Conservation (phyloP, 768 basidiomycete species). For the Gautieria morchelliformis region DNA sequence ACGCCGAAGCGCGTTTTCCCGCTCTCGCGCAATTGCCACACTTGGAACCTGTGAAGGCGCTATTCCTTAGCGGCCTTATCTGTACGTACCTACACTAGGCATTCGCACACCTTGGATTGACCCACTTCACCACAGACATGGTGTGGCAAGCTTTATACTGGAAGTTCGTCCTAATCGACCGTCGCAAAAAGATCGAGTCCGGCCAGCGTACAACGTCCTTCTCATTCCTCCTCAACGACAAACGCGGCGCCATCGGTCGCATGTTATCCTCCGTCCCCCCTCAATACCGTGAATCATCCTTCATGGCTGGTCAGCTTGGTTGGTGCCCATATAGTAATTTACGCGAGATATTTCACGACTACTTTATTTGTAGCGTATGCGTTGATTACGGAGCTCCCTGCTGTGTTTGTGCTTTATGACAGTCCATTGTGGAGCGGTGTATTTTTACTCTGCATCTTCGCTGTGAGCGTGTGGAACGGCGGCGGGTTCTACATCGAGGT, state of each 20-base stretch:
- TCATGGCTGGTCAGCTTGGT: slow-evolving; percentile 84
- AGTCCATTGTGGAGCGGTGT: slow-evolving; percentile 66
- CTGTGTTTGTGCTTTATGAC: slow-evolving; percentile 75
- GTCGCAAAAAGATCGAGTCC: slow-evolving; percentile 82
- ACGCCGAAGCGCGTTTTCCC: slow-evolving; percentile 75
- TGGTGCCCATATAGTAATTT: slow-evolving; percentile 16
- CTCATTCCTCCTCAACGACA: slow-evolving; percentile 80
- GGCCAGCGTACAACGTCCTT: slow-evolving; percentile 89
- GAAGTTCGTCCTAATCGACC: slow-evolving; percentile 90
- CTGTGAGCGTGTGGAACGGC: slow-evolving; percentile 91
- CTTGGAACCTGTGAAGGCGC: slow-evolving; percentile 58
- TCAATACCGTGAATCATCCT: slow-evolving; percentile 54
- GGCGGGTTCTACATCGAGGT: slow-evolving; percentile 95
- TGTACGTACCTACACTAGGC: slow-evolving; percentile 45
- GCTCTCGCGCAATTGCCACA: slow-evolving; percentile 64
- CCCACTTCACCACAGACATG: slow-evolving; percentile 45
- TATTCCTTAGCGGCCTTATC: slow-evolving; percentile 72
- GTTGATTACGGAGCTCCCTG: slow-evolving; percentile 77
- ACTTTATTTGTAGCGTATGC: slow-evolving; percentile 52
- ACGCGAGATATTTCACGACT: neutral
- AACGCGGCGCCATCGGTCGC: slow-evolving; percentile 74
- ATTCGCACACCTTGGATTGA: slow-evolving; percentile 10
- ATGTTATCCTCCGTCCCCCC: slow-evolving; percentile 50
- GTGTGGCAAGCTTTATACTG: slow-evolving; percentile 92
- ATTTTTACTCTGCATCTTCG: slow-evolving; percentile 74